Evolutionary conservation across 805 yeast genomes (phyloP), one percentile per base, ranked within the genome.

Genomic region (Priceomyces fermenticarens): DNA sequence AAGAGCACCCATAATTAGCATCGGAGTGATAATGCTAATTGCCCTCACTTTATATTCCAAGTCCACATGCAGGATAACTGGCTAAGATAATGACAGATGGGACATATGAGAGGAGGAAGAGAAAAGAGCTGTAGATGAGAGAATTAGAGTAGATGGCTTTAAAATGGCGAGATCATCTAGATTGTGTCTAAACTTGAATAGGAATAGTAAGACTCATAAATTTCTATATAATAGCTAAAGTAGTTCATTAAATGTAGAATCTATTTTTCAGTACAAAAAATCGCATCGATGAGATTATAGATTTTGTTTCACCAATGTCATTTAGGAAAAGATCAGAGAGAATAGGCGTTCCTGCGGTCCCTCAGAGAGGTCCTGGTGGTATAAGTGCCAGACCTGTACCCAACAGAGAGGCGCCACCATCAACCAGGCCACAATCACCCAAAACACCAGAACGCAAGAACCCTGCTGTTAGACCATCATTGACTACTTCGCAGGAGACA

Each of bases 401-500:
- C n/a, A n/a, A 20, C 7, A 20, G 25, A 20, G 25, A 20, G 25
- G 25, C 7, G 25, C 8, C 25, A n/a, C 7, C 29, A 25, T 36
- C 43, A 41, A 15, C 29, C 37, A 28, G 36, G 41, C 26, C 28
- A 13, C 41, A 38, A 38, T 38, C 31, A 10, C 32, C 13, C 12
- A 13, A 11, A 29, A 31, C 8, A 20, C 10, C 28, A 30, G 29
- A 7, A 13, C 28, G 16, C 5, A 13, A 20, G 23, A 60, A 81
- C 56, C 82, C 82, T 0, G 89, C 85, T 2, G 68, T 85, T 2
- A 73, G 81, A 46, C 95, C 97, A 0, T 89, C 97, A 0, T 65
- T 83, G 2, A 62, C 82, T 16, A 83, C 89, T 4, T 83, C 96
- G 2, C 82, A 78, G 41, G 82, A 85, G 0, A 78, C 89, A 0